Conservation (phyloP, 2,329 filamentous ascomycete species). For the Aspergillus neoniger region DNA sequence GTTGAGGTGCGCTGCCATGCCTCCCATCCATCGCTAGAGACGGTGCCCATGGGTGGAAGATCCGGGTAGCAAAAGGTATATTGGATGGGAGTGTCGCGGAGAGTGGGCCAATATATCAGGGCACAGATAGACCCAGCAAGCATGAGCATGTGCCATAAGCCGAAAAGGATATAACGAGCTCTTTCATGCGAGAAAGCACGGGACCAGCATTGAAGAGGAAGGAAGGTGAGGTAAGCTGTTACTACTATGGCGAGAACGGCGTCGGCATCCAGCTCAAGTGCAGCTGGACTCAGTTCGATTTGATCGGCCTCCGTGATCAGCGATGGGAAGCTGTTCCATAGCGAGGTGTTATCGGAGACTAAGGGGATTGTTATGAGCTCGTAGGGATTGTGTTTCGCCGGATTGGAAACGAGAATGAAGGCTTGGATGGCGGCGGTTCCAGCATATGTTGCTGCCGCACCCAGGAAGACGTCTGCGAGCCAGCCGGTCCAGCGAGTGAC, state of each 20-base stretch:
- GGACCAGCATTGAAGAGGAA: constrained; percentile 38
- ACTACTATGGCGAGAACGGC: constrained; percentile 37
- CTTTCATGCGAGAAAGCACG: constrained; percentile 29
- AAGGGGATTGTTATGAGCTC: constrained; percentile 28
- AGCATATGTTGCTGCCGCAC: constrained; percentile 36
- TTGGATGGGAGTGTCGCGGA: constrained; percentile 23
- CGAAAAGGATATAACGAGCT: constrained; percentile 31
- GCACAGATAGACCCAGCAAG: constrained; percentile 33
- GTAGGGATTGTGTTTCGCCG: constrained; percentile 9
- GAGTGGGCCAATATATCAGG: constrained; percentile 26
- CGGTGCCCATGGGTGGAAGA: constrained; percentile 23
- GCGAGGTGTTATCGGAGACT: constrained; percentile 18
- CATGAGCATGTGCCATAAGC: constrained; percentile 35
- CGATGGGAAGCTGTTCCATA: constrained; percentile 21
- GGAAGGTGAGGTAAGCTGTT: constrained; percentile 37
- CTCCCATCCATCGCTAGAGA: constrained; percentile 32
- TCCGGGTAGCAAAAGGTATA: constrained; percentile 37
- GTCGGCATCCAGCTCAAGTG: constrained; percentile 35
- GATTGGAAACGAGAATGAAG: constrained; percentile 33
- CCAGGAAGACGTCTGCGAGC: constrained; percentile 35
- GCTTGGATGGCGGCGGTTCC: constrained; percentile 35
- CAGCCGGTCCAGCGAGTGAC: constrained; percentile 35
- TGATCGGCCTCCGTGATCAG: constrained; percentile 23
- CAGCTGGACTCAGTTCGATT: constrained; percentile 29
- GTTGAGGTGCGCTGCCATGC: constrained; percentile 23